phyloP scores from a whole-genome alignment of 2,329 filamentous ascomycete genomes.

The Ceratocystis papillata region DNA sequence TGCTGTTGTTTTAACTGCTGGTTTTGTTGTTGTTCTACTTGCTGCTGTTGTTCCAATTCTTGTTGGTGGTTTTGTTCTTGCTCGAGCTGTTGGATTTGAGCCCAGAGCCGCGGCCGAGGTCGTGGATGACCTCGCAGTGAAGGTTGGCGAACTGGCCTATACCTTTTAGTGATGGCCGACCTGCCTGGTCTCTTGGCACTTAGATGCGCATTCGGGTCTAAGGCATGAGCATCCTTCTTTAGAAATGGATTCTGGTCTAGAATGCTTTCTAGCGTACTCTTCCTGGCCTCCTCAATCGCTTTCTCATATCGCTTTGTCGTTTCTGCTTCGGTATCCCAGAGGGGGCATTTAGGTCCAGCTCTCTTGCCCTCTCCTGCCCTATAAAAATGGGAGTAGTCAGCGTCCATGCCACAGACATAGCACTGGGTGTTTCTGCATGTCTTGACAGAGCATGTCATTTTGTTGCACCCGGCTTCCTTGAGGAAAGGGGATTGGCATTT shows the following conservation, averaged over 20 bases:
- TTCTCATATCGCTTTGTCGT: not conserved
- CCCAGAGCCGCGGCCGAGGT: no score
- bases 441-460: slow-evolving; percentile 58
- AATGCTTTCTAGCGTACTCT: slow-evolving; percentile 45
- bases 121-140: no score
- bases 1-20: no score
- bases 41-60: no score
- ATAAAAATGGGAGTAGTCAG: slow-evolving; percentile 61
- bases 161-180: no score
- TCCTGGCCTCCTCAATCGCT: slow-evolving; percentile 24
- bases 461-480: slow-evolving; percentile 72
- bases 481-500: slow-evolving; percentile 61
- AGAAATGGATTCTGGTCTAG: slow-evolving; percentile 44
- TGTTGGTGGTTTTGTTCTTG: no score
- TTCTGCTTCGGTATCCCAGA: slow-evolving; percentile 48
- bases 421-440: slow-evolving; percentile 47
- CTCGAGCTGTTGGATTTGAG: no score
- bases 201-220: slow-evolving; percentile 35
- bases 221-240: slow-evolving; percentile 28
- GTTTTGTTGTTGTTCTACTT: no score
- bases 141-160: no score
- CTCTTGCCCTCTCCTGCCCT: slow-evolving; percentile 30
- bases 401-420: slow-evolving; percentile 61
- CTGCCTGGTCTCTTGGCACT: not conserved
- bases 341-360: slow-evolving; percentile 47